Percentiles rank a stretch among this genome's conserved stretches.
Evolutionary conservation across 2,329 filamentous ascomycete species (phyloP).

Genomic region (Anisogramma anomala): DNA sequence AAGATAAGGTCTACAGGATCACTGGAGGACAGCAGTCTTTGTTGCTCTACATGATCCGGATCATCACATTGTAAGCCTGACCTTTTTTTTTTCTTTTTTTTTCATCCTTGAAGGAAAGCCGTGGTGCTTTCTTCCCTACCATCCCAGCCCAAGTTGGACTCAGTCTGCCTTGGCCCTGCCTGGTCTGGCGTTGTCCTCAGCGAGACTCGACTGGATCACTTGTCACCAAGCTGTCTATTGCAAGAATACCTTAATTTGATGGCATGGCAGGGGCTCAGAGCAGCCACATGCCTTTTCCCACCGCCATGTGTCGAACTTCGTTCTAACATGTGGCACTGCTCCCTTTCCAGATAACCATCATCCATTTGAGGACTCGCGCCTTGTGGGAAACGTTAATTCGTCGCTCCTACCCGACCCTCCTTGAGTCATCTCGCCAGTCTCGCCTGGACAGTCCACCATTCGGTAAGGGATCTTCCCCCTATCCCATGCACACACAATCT

Average conservation of each 20-base stretch:
- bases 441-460: constrained; percentile 30
- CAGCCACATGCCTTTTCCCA: neutral
- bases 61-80: constrained; percentile 14
- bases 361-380: constrained; percentile 30
- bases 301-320: neutral
- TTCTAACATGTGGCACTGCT: constrained; percentile 20
- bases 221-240: no score
- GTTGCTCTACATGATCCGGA: constrained; percentile 18
- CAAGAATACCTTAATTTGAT: no score
- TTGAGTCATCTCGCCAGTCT: constrained; percentile 37
- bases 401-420: constrained; percentile 43
- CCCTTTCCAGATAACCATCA: constrained; percentile 30
- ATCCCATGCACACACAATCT: constrained; percentile 1
- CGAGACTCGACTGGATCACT: neutral
- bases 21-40: neutral
- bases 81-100: no score
- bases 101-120: no score
- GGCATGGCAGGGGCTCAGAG: no score
- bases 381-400: constrained; percentile 55
- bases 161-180: no score
- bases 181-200: no score
- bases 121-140: no score
- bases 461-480: constrained; percentile 36
- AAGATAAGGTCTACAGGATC: constrained; percentile 7
- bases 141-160: no score